A percentile compares a stretch with the other conserved stretches of the same genome.
Conservation (phyloP, 441 rosid species). For the Pelargonium australe region DNA sequence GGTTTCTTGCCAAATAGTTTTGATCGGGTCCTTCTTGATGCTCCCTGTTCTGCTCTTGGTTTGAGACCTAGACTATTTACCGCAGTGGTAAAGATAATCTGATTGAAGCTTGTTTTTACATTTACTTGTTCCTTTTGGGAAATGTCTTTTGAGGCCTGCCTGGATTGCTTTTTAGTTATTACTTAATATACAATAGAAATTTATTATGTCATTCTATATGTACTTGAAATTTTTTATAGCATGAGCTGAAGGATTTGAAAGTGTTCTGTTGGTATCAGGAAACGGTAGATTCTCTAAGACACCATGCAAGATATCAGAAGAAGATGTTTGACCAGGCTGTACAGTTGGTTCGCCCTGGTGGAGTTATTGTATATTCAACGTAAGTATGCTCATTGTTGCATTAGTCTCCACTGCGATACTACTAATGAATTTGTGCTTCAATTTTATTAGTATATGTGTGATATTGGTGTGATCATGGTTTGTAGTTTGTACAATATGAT, state of each 20-base stretch:
- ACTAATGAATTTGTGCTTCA: not conserved
- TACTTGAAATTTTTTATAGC: not conserved
- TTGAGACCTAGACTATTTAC: slow-evolving; percentile 87
- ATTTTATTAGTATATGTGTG: not conserved
- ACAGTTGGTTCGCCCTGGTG: slow-evolving; percentile 90
- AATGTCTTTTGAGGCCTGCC: not conserved
- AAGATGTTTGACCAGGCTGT: slow-evolving; percentile 96
- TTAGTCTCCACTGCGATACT: not conserved
- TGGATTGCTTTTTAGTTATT: not conserved
- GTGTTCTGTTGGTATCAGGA: slow-evolving; percentile 42
- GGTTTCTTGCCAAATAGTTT: slow-evolving; percentile 80
- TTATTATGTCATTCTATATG: not conserved
- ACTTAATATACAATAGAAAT: not conserved
- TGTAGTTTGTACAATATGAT: not conserved
- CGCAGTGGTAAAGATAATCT: slow-evolving; percentile 52
- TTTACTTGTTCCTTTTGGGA: not conserved
- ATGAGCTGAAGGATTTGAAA: slow-evolving; percentile 4
- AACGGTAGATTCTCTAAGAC: slow-evolving; percentile 73
- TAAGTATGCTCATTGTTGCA: slow-evolving; percentile 30
- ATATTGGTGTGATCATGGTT: not conserved
- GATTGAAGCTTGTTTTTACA: not conserved
- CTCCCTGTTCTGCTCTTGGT: slow-evolving; percentile 99
- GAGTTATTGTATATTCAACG: slow-evolving; percentile 93
- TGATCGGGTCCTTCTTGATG: slow-evolving; percentile 89
- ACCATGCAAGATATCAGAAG: slow-evolving; percentile 74